These are phyloP conservation scores for Ocimum tenuiflorum DNA, from an alignment of 257 asterid species.

Conservation along the genomic window DNA sequence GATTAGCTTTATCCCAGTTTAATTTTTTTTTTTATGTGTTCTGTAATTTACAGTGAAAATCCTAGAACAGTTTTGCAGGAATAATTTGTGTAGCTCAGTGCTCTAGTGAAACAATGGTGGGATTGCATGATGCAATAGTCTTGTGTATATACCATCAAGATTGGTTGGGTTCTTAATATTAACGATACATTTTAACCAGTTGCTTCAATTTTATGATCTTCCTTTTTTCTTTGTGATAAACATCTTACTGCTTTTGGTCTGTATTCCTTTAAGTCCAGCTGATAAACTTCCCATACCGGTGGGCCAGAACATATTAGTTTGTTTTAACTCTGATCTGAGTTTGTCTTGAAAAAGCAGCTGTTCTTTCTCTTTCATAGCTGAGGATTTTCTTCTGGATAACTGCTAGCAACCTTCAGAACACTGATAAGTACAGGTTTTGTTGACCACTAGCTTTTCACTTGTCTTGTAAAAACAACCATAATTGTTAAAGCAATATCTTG, in stretches of 20 bases:
- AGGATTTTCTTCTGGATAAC: neutral
- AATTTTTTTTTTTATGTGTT: conserved; percentile 36
- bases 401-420: neutral
- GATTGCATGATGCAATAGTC: no score
- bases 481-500: neutral
- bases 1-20: conserved; percentile 55
- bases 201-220: conserved; percentile 1
- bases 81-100: conserved; percentile 65
- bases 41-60: conserved; percentile 64
- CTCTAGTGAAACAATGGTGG: no score
- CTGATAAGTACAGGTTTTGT: neutral
- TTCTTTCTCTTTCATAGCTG: neutral
- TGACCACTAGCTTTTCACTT: neutral
- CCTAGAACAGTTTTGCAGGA: conserved; percentile 92
- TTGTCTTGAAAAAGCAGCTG: conserved; percentile 1
- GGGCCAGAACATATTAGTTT: neutral
- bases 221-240: neutral
- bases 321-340: neutral
- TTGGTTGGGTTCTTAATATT: conserved; percentile 55
- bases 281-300: neutral
- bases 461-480: neutral
- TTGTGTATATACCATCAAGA: conserved; percentile 43
- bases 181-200: conserved; percentile 45
- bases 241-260: neutral
- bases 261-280: neutral